phyloP scores from a whole-genome alignment of 1,139 yeast species.

The Candida anutae region DNA sequence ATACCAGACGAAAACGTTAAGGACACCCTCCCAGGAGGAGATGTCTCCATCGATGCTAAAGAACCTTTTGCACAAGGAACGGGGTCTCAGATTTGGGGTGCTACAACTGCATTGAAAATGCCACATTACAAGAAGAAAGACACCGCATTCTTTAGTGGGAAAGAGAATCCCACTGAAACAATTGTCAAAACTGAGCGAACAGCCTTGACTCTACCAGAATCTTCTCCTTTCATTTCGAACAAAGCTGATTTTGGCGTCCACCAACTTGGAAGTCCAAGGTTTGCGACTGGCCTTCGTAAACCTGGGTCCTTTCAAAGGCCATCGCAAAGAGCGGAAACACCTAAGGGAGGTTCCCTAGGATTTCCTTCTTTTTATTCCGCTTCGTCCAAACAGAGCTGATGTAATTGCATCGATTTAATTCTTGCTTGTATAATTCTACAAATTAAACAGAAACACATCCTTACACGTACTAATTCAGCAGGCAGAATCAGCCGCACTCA shows the following conservation, averaged over 20 bases:
- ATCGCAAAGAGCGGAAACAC: constrained; percentile 5
- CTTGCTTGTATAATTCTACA: neutral
- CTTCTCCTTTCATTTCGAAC: constrained; percentile 32
- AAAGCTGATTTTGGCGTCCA: constrained; percentile 14
- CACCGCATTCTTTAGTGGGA: too few species aligned
- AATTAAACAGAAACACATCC: too few species aligned
- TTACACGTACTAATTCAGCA: too few species aligned
- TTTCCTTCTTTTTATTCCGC: constrained; percentile 20
- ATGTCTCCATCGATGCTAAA: constrained; percentile 10
- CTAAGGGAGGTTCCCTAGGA: constrained; percentile 17
- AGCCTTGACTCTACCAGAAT: constrained; percentile 14
- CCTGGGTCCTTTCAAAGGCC: constrained; percentile 37
- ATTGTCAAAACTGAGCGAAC: constrained; percentile 9
- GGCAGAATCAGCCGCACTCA: too few species aligned
- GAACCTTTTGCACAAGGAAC: constrained; percentile 7
- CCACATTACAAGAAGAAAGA: constrained; percentile 39
- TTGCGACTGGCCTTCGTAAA: constrained; percentile 30
- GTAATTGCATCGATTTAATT: constrained; percentile 1
- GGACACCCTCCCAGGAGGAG: constrained; percentile 8
- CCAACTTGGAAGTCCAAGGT: constrained; percentile 3
- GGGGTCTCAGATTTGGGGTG: constrained; percentile 11
- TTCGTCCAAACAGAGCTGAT: constrained; percentile 8
- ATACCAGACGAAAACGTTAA: constrained; percentile 5
- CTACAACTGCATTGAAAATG: constrained; percentile 20
- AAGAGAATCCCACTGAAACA: constrained; percentile 2